Evolutionary conservation across 2,329 filamentous ascomycete genomes (phyloP), one percentile per base, ranked within the genome.

Genomic region (Cercospora beticola): DNA sequence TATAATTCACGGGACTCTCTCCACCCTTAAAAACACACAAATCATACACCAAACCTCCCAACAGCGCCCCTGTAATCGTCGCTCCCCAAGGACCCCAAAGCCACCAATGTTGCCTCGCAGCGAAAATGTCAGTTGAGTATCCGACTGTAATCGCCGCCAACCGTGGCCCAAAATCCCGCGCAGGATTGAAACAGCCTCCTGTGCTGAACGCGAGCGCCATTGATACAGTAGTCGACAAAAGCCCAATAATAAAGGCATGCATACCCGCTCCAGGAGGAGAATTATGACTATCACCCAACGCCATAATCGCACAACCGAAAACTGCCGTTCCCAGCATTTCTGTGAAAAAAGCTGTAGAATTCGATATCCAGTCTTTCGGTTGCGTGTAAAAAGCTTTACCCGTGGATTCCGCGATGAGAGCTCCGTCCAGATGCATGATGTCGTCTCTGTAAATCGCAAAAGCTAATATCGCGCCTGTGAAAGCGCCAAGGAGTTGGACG

Each of bases 401-500:
- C 0, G 75, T 76, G 0, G 71, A 68, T 12, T 70, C 70, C 0
- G 73, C 67, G 1, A 72, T 36, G 0, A 74, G 62, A 1, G 64
- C 84, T n/a, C 87, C 88, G 26, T 73, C 72, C 8, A 71, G 49
- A 52, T 75, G 68, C 3, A 78, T 61, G 49, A 81, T 79, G 18
- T 77, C 74, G 30, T 81, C 80, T 18, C 78, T 74, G 73, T 81
- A 83, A 26, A 84, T 71, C 2, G 79, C 81, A 66, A 82, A 84
- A 0, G 85, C 82, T 30, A 85, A 77, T 23, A 86, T 73, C 12
- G 76, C 78, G 1, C 85, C 86, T 30, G 81, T 76, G 62, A 88
- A 83, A 1, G 85, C 85, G 1, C 83, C 86, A 0, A 87, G 72
- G 61, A 87, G 78, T 71, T 88, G 86, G 16, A 85, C 83, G 1